Conservation (phyloP, 2,329 filamentous ascomycete species). For the Fonsecaea multimorphosa region DNA sequence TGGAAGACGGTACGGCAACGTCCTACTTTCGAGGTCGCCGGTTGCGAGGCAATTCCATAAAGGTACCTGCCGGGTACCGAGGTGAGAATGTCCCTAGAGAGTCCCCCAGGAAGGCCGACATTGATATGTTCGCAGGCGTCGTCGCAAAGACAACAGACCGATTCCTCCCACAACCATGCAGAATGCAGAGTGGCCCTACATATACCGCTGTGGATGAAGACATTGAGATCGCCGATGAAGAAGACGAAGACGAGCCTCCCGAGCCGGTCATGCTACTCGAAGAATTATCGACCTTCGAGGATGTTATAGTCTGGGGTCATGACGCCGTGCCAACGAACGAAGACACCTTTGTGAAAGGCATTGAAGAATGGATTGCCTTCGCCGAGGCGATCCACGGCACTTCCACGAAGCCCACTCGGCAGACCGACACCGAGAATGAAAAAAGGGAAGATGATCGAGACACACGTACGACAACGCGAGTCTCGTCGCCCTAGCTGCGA, state of each 20-base stretch:
- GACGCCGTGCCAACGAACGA: constrained; percentile 68
- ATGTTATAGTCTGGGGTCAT: constrained; percentile 84
- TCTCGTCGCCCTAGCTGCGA: neutral
- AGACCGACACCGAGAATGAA: neutral
- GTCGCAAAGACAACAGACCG: constrained; percentile 57
- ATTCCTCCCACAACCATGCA: constrained; percentile 29
- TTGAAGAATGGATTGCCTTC: constrained; percentile 81
- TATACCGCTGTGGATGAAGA: constrained; percentile 37
- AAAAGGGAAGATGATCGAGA: constrained; percentile 4
- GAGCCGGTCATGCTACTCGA: constrained; percentile 65
- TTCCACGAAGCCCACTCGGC: neutral
- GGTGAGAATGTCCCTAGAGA: constrained; percentile 46
- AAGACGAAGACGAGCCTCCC: constrained; percentile 53
- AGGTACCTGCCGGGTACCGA: constrained; percentile 73
- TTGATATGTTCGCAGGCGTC: constrained; percentile 55
- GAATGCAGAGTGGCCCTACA: constrained; percentile 9
- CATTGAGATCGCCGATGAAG: constrained; percentile 47
- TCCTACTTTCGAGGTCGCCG: constrained; percentile 82
- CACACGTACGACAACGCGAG: neutral
- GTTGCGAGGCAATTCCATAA: constrained; percentile 70
- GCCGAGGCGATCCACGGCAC: constrained; percentile 66
- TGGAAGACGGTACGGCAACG: constrained; percentile 58
- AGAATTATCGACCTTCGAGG: constrained; percentile 71
- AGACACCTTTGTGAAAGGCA: constrained; percentile 74
- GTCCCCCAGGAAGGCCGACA: neutral